phyloP scores from a whole-genome alignment of 805 yeast genomes.

The Brettanomyces anomalus region DNA sequence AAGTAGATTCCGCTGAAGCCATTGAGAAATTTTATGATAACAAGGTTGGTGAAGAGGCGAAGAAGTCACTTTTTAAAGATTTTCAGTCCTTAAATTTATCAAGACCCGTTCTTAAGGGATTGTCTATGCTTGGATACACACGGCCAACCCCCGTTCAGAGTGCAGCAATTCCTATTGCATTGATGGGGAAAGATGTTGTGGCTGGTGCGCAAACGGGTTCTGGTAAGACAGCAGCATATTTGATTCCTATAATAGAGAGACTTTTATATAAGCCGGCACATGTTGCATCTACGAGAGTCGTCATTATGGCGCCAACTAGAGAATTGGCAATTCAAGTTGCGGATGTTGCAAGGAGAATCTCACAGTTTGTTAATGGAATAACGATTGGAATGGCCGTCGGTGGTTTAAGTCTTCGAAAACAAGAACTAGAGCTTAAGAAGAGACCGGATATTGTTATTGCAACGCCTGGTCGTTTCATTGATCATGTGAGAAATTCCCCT shows the following conservation, averaged over 20 bases:
- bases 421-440: slow-evolving; percentile 85
- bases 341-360: slow-evolving; percentile 85
- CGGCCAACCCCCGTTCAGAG: slow-evolving; percentile 92
- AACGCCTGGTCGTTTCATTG: slow-evolving; percentile 98
- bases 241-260: slow-evolving; percentile 93
- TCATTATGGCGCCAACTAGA: slow-evolving; percentile 92
- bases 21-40: slow-evolving; percentile 68
- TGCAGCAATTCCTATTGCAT: slow-evolving; percentile 87
- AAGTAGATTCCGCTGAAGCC: slow-evolving; percentile 71
- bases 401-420: slow-evolving; percentile 91
- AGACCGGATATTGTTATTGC: slow-evolving; percentile 97
- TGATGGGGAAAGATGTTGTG: slow-evolving; percentile 90
- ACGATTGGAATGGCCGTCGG: slow-evolving; percentile 96
- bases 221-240: slow-evolving; percentile 98
- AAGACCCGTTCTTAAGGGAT: slow-evolving; percentile 81
- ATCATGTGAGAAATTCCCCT: slow-evolving; percentile 92
- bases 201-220: slow-evolving; percentile 99
- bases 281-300: slow-evolving; percentile 80
- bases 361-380: slow-evolving; percentile 63
- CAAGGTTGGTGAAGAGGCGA: slow-evolving; percentile 37
- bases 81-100: slow-evolving; percentile 78
- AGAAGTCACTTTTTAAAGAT: slow-evolving; percentile 42
- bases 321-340: slow-evolving; percentile 94
- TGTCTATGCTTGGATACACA: slow-evolving; percentile 72
- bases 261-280: slow-evolving; percentile 81